Conservation (phyloP, 2,329 filamentous ascomycete genomes). For the Phyllachora maydis region DNA sequence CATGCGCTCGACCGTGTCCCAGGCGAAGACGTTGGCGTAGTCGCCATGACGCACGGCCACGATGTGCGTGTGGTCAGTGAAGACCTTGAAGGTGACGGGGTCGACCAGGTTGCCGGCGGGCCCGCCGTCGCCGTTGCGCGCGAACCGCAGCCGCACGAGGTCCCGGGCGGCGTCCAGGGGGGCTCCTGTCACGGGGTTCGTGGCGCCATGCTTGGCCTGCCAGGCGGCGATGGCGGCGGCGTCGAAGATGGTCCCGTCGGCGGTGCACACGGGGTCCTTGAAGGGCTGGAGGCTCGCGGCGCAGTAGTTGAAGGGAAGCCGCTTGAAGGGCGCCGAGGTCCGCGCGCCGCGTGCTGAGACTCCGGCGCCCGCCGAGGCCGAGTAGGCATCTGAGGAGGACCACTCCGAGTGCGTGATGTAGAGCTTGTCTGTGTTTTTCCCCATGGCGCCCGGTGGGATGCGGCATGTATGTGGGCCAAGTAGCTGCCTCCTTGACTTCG, state of each 20-base stretch:
- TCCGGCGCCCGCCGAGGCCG: constrained; percentile 55
- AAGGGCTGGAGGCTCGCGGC: constrained; percentile 91
- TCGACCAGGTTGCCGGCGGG: constrained; percentile 65
- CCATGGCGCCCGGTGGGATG: constrained; percentile 18
- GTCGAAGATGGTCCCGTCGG: constrained; percentile 78
- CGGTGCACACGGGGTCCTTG: constrained; percentile 80
- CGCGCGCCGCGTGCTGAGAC: constrained; percentile 36
- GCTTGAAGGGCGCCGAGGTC: constrained; percentile 47
- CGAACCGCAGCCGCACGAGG: constrained; percentile 76
- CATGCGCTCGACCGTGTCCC: constrained; percentile 84
- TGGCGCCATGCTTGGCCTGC: constrained; percentile 84
- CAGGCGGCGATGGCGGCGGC: constrained; percentile 85
- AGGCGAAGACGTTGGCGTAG: constrained; percentile 90
- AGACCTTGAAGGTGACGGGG: constrained; percentile 90
- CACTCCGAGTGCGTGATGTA: constrained; percentile 94
- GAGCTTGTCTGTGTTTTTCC: constrained; percentile 34
- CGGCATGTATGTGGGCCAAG: background rate
- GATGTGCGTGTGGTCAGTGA: constrained; percentile 95
- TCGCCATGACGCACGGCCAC: constrained; percentile 62
- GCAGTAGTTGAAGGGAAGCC: constrained; percentile 95
- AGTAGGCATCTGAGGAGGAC: constrained; percentile 77
- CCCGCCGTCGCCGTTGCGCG: constrained; percentile 60
- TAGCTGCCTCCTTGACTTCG: no score
- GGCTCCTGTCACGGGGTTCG: constrained; percentile 73
- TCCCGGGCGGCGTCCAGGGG: constrained; percentile 64